phyloP scores from a whole-genome alignment of 2,329 filamentous ascomycete species.

The Colletotrichum sp. region DNA sequence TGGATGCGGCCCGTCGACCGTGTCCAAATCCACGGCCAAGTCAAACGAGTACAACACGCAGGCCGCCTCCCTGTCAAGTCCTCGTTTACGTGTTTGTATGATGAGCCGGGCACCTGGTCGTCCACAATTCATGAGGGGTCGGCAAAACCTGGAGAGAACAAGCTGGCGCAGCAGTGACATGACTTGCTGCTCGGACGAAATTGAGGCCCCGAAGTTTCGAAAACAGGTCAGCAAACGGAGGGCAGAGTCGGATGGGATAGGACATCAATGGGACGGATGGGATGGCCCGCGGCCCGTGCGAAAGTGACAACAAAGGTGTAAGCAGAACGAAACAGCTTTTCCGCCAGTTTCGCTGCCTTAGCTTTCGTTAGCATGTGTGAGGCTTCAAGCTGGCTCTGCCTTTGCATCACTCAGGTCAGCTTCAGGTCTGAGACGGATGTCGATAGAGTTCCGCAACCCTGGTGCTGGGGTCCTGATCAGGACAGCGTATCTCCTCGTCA shows the following conservation, averaged over 20 bases:
- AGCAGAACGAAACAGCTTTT: constrained; percentile 1
- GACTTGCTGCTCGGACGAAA: constrained; percentile 11
- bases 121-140: background rate
- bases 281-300: constrained; percentile 17
- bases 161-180: background rate
- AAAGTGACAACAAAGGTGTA: constrained; percentile 7
- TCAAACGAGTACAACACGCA: background rate
- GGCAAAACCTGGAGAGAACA: background rate
- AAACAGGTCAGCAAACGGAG: constrained; percentile 3
- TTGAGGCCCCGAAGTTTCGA: background rate
- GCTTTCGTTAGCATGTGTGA: background rate
- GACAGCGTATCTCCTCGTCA: background rate
- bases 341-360: background rate
- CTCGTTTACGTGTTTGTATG: background rate
- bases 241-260: background rate
- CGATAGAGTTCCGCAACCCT: background rate
- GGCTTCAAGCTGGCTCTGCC: background rate
- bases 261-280: background rate
- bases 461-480: background rate
- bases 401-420: background rate
- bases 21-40: background rate
- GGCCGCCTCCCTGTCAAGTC: background rate
- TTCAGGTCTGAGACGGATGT: background rate
- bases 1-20: background rate
- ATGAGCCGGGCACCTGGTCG: background rate